Evolutionary conservation across 2,329 filamentous ascomycete genomes (phyloP).

Genomic region (Colletotrichum melonis): DNA sequence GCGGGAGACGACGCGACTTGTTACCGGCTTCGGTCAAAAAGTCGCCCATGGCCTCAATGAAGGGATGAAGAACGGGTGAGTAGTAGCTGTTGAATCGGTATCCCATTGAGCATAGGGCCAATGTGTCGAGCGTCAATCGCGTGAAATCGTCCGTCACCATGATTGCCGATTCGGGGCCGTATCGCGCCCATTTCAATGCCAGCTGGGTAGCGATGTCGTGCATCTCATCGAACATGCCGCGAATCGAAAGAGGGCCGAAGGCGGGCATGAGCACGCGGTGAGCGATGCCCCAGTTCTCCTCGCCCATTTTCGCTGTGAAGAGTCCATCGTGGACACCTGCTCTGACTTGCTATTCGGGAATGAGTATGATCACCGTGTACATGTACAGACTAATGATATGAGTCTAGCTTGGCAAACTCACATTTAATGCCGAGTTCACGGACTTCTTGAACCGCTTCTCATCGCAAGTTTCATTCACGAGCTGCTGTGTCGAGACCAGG

Average conservation of each 20-base stretch:
- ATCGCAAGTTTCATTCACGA: constrained; percentile 73
- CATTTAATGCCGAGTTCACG: constrained; percentile 57
- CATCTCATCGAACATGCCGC: constrained; percentile 66
- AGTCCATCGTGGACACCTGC: constrained; percentile 61
- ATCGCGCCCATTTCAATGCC: constrained; percentile 65
- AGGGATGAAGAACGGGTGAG: constrained; percentile 45
- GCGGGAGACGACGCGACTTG: constrained; percentile 56
- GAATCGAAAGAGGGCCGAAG: constrained; percentile 76
- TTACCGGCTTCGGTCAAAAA: constrained; percentile 67
- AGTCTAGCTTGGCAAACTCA: neutral
- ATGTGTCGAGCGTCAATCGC: constrained; percentile 70
- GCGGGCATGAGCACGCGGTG: constrained; percentile 74
- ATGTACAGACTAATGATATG: neutral
- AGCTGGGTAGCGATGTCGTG: constrained; percentile 64
- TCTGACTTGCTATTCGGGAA: constrained; percentile 58
- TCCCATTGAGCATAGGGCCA: constrained; percentile 69
- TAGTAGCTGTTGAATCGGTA: constrained; percentile 74
- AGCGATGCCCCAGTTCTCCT: constrained; percentile 58
- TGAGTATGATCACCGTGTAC: neutral
- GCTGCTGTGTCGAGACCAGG: constrained; percentile 62
- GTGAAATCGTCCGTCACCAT: constrained; percentile 70
- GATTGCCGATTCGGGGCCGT: constrained; percentile 56
- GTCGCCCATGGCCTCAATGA: constrained; percentile 68
- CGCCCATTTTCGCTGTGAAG: constrained; percentile 37
- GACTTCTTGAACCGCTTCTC: constrained; percentile 74